Conservation (phyloP, 371 early-diverging fungal species). For the Rhizopus sp. region DNA sequence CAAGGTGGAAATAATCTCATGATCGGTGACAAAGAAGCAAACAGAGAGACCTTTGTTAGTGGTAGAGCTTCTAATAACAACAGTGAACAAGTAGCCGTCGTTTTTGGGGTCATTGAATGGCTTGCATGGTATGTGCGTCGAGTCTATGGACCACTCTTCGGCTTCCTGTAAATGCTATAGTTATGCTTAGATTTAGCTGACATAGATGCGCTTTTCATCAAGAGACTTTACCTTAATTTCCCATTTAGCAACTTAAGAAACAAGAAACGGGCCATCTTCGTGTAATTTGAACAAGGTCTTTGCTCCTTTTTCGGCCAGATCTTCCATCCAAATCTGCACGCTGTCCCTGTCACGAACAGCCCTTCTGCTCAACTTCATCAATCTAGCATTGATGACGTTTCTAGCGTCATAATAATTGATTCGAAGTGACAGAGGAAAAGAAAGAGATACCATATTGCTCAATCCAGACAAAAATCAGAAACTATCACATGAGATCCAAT, state of each 20-base stretch:
- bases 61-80: conserved; percentile 1
- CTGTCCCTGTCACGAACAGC: too few species aligned
- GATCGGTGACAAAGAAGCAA: conserved; percentile 12
- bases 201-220: not conserved
- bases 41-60: conserved; percentile 9
- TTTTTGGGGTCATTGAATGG: not conserved
- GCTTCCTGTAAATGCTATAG: not conserved
- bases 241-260: not conserved
- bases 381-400: too few species aligned
- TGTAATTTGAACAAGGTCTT: not conserved
- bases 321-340: too few species aligned
- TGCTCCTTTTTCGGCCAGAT: too few species aligned
- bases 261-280: conserved; percentile 4
- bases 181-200: not conserved
- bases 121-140: conserved; percentile 6
- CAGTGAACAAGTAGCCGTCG: not conserved
- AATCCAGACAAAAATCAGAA: too few species aligned
- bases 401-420: too few species aligned
- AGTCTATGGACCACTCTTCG: conserved; percentile 9
- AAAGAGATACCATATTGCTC: too few species aligned
- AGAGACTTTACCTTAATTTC: too few species aligned
- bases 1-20: not conserved
- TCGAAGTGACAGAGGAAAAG: too few species aligned
- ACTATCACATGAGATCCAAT: too few species aligned
- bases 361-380: too few species aligned